phyloP scores from a whole-genome alignment of 116 monocot genomes.

The Papilionanthe hybrid region DNA sequence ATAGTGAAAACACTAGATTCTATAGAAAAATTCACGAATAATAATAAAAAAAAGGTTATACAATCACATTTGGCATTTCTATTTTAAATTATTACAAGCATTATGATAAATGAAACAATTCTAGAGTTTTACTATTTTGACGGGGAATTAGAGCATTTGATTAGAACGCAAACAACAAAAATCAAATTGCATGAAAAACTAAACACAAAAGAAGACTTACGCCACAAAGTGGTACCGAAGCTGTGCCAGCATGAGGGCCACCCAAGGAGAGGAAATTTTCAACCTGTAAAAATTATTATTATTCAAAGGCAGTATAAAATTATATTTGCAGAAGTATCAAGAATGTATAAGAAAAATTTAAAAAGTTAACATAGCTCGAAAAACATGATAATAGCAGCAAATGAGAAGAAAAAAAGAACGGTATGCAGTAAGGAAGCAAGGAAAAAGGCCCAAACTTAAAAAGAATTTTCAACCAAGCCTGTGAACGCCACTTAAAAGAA shows the following conservation, averaged over 20 bases:
- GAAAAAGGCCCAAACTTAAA: background rate
- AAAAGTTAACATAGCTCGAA: background rate
- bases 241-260: slow-evolving; percentile 98
- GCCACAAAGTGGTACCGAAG: slow-evolving; percentile 92
- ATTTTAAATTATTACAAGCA: slow-evolving; percentile 2
- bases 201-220: slow-evolving; percentile 32
- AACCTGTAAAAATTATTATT: slow-evolving; percentile 38
- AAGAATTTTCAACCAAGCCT: background rate
- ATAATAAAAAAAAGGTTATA: background rate
- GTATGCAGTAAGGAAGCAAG: background rate
- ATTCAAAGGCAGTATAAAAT: background rate
- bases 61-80: background rate
- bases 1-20: background rate
- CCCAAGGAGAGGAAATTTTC: slow-evolving; percentile 81
- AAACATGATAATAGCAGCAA: background rate
- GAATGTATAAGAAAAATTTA: background rate
- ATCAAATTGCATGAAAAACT: background rate
- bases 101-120: background rate
- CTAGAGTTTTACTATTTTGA: background rate
- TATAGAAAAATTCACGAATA: background rate
- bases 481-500: background rate
- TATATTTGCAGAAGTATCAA: background rate
- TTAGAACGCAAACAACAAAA: background rate
- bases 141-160: background rate
- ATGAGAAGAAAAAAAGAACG: background rate